Evolutionary conservation across 805 yeast species (phyloP).

Genomic region (Cyberlindnera sargentensis): DNA sequence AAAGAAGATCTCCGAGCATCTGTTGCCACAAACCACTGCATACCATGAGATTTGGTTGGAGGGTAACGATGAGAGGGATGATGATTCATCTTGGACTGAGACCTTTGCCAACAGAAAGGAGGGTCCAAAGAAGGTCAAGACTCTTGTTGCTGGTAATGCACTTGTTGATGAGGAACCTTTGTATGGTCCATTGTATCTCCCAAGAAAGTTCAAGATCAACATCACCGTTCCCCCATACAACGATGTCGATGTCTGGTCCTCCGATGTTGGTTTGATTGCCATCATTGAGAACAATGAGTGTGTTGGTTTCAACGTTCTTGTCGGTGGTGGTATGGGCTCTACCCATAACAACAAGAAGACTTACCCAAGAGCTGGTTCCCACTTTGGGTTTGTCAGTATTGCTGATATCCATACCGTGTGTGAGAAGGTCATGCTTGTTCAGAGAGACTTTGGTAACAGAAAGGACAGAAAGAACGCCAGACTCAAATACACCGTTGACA

Average conservation of each 20-base stretch:
- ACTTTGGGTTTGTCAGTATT: conserved; percentile 66
- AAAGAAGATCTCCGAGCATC: conserved; percentile 63
- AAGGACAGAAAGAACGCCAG: conserved; percentile 96
- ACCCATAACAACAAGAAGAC: conserved; percentile 96
- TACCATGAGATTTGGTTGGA: conserved; percentile 96
- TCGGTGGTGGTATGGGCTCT: conserved; percentile 99
- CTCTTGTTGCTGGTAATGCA: conserved; percentile 81
- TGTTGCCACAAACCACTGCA: conserved; percentile 88
- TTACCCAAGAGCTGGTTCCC: conserved; percentile 89
- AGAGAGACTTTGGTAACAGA: conserved; percentile 93
- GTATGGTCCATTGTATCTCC: conserved; percentile 81
- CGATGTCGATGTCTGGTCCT: conserved; percentile 95
- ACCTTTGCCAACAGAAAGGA: conserved; percentile 58
- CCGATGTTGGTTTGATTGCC: conserved; percentile 89
- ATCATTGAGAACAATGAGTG: conserved; percentile 60
- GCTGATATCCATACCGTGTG: conserved; percentile 72
- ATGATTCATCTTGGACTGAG: conserved; percentile 52
- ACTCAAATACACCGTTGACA: conserved; percentile 93
- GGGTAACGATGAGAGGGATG: conserved; percentile 70
- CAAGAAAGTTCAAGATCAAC: conserved; percentile 93
- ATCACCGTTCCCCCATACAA: conserved; percentile 94
- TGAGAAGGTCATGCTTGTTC: conserved; percentile 89
- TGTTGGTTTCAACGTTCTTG: conserved; percentile 79
- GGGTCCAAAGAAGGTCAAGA: conserved; percentile 77
- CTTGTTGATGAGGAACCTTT: conserved; percentile 79